Evolutionary conservation across 345 rosid species (phyloP).

Genomic region (Hirschfeldia incana): DNA sequence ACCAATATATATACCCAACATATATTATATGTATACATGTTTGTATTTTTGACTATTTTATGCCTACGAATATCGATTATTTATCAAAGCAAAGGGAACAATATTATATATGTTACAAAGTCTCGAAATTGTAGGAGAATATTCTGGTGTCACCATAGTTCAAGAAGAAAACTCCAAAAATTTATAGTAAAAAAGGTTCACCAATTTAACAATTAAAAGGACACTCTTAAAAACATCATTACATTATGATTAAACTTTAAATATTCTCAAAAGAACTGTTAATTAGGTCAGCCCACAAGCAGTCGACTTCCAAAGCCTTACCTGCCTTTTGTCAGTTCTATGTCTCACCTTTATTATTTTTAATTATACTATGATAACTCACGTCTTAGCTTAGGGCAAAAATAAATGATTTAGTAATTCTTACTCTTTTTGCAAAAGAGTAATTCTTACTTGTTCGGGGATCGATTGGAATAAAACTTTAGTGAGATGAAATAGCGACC

Average conservation of each 20-base stretch:
- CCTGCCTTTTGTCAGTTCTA: conserved; percentile 82
- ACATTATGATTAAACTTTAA: conserved; percentile 83
- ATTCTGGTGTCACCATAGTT: conserved; percentile 83
- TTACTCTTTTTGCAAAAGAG: neutral
- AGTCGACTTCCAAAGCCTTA: conserved; percentile 84
- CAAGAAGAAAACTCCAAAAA: conserved; percentile 84
- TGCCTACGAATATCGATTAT: conserved; percentile 18
- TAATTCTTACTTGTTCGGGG: neutral
- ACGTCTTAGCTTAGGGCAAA: conserved; percentile 31
- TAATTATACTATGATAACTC: conserved; percentile 17
- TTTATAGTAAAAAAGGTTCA: conserved; percentile 43
- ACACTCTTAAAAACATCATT: conserved; percentile 57
- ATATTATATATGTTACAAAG: conserved; percentile 22
- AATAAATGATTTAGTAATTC: neutral
- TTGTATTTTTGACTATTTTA: neutral
- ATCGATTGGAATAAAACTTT: conserved; percentile 2
- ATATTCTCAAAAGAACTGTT: conserved; percentile 39
- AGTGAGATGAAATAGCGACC: conserved; percentile 12
- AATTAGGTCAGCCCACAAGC: conserved; percentile 86
- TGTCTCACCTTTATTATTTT: conserved; percentile 46
- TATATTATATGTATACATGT: neutral
- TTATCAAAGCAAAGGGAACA: conserved; percentile 15
- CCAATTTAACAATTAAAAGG: conserved; percentile 12
- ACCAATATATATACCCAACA: neutral
- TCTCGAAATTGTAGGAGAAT: conserved; percentile 77